Evolutionary conservation across 2,329 filamentous ascomycete genomes (phyloP), one percentile per base, ranked within the genome.

Genomic region (Pseudodiploospora longispora): DNA sequence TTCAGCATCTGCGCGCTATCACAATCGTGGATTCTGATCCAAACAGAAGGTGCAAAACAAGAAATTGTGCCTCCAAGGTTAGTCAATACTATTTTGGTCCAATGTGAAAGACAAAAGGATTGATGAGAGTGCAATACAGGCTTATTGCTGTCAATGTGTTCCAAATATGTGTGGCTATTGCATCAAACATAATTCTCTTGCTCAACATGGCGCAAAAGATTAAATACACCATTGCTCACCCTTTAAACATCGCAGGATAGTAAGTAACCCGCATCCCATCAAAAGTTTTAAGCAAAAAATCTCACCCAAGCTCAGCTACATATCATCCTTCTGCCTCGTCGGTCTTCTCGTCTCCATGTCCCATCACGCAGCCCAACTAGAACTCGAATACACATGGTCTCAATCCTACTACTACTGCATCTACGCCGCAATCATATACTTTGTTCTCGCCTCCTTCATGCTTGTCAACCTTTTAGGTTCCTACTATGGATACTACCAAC

Each of bases 361-460:
- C 19, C 19, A 19, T 3, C 19, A 19, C 19, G 19, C 19, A 19
- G 57, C 19, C 19, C 19, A 19, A 19, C 19, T 19, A 19, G 19
- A 19, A 19, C 68, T 44, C 50, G 74, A 69, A 51, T 83, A 85
- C 50, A 68, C 80, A 39, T 80, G 76, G 72, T 88, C 86, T 0
- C 85, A 95, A 61, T 87, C 87, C 1, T 95, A 86, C 57, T 95
- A 83, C 75, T 94, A 94, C 57, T 89, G 81, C 28, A 74, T 95
- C 12, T 87, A 87, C 54, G 82, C 88, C 3, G 85, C 88, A 5
- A 67, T 79, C 3, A 74, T 95, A 19, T 95, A 95, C 64, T 84
- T 91, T 44, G 58, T 91, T 10, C 83, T 86, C 42, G 84, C 86
- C 1, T 78, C 83, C 38, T 73, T 94, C 33, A 80, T 95, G 63